Conservation (phyloP, 2,329 filamentous ascomycete species). For the Blastomyces parvus region DNA sequence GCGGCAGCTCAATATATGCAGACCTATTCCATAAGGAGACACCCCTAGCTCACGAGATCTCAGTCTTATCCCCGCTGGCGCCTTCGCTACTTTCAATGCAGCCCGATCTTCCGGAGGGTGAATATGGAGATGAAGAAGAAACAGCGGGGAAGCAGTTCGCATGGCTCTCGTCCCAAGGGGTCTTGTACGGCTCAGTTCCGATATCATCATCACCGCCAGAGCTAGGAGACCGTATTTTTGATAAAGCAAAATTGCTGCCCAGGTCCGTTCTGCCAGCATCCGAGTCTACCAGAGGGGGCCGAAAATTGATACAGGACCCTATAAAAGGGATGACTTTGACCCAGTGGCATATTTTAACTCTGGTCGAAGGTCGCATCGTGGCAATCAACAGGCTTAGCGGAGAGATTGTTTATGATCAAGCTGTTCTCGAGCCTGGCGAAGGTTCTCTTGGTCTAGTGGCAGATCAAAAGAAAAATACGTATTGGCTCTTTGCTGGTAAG, state of each 20-base stretch:
- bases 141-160: slow-evolving; percentile 58
- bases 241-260: slow-evolving; percentile 66
- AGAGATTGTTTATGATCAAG: slow-evolving; percentile 75
- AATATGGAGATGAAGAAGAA: slow-evolving; percentile 41
- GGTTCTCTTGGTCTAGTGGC: slow-evolving; percentile 73
- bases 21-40: slow-evolving; percentile 81
- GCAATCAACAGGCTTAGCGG: slow-evolving; percentile 82
- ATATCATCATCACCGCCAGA: slow-evolving; percentile 51
- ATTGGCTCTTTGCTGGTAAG: slow-evolving; percentile 85
- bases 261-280: slow-evolving; percentile 62
- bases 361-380: slow-evolving; percentile 74
- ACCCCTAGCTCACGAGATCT: slow-evolving; percentile 64
- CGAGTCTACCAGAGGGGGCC: slow-evolving; percentile 55
- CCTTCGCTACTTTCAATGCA: slow-evolving; percentile 64
- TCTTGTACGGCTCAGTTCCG: slow-evolving; percentile 75
- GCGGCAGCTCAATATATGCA: slow-evolving; percentile 74
- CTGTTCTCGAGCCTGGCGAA: slow-evolving; percentile 70
- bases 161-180: slow-evolving; percentile 79
- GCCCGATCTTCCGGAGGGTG: slow-evolving; percentile 57
- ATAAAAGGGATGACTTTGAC: slow-evolving; percentile 76
- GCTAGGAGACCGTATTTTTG: slow-evolving; percentile 65
- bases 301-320: slow-evolving; percentile 57
- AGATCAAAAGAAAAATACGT: slow-evolving; percentile 90
- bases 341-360: slow-evolving; percentile 82
- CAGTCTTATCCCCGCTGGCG: slow-evolving; percentile 47